phyloP scores from a whole-genome alignment of 2,329 filamentous ascomycete species.

The Pseudocercospora cruenta region DNA sequence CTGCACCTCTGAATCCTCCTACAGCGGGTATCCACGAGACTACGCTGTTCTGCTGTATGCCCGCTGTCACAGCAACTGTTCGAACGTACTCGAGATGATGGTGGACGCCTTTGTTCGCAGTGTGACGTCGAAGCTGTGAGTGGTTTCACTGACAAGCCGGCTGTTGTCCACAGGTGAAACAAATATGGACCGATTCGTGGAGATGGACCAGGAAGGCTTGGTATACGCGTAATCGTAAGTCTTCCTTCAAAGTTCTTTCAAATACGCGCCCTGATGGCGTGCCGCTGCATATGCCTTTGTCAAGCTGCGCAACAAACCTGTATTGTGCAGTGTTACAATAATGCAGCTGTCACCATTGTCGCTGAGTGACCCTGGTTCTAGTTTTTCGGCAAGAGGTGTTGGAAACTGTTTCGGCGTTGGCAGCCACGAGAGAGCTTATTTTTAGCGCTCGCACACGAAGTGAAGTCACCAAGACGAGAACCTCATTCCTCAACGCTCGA shows the following conservation, averaged over 20 bases:
- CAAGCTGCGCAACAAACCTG: background rate
- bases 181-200: slow-evolving; percentile 2
- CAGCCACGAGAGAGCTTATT: background rate
- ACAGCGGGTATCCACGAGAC: background rate
- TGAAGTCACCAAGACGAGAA: no score
- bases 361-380: no score
- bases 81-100: background rate
- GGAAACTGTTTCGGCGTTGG: no score
- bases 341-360: no score
- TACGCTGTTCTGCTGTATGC: background rate
- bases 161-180: background rate
- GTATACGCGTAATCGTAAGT: slow-evolving; percentile 4
- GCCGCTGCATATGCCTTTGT: background rate
- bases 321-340: no score
- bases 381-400: no score
- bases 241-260: background rate
- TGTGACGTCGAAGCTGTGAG: background rate
- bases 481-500: no score
- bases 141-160: background rate
- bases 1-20: background rate
- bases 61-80: background rate
- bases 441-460: background rate
- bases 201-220: background rate
- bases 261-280: background rate
- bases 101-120: background rate